Evolutionary conservation across 2,329 filamentous ascomycete genomes (phyloP).

Genomic region (Xylaria sp.): DNA sequence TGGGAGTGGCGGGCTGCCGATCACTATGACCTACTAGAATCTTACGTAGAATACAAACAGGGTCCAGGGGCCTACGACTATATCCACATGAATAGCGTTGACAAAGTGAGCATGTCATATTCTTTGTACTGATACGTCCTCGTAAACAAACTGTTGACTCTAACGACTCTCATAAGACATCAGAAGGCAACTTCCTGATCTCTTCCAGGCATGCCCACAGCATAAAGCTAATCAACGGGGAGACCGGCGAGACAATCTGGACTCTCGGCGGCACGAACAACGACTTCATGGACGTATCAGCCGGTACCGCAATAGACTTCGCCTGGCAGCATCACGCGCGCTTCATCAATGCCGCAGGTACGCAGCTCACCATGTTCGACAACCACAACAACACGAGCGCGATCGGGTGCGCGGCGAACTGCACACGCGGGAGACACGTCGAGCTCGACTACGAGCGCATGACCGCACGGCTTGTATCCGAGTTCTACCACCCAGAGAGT

Average conservation of each 20-base stretch:
- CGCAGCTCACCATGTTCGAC: slow-evolving; percentile 42
- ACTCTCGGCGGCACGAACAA: slow-evolving; percentile 38
- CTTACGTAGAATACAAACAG: slow-evolving; percentile 24
- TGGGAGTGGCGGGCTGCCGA: slow-evolving; percentile 38
- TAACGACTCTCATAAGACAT: slow-evolving; percentile 14
- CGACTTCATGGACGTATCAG: slow-evolving; percentile 34
- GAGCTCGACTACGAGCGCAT: slow-evolving; percentile 31
- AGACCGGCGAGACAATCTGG: slow-evolving; percentile 31
- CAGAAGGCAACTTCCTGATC: slow-evolving; percentile 39
- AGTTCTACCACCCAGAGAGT: slow-evolving; percentile 34
- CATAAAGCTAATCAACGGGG: slow-evolving; percentile 30
- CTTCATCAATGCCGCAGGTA: slow-evolving; percentile 17
- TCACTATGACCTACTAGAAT: slow-evolving; percentile 31
- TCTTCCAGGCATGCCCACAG: slow-evolving; percentile 33
- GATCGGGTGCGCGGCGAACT: slow-evolving; percentile 54
- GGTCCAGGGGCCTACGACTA: slow-evolving; percentile 28
- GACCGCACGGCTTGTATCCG: slow-evolving; percentile 31
- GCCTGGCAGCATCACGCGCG: slow-evolving; percentile 40
- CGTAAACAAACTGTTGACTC: not conserved
- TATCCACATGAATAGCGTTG: slow-evolving; percentile 38
- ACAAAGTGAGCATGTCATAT: slow-evolving; percentile 27
- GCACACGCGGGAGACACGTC: slow-evolving; percentile 32
- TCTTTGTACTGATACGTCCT: too few relatives aligned
- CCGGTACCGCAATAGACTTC: slow-evolving; percentile 31
- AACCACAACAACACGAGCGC: slow-evolving; percentile 61